Base-by-base conservation (phyloP, 129 eudicot genomes). In the Helianthus tuberosus region DNA sequence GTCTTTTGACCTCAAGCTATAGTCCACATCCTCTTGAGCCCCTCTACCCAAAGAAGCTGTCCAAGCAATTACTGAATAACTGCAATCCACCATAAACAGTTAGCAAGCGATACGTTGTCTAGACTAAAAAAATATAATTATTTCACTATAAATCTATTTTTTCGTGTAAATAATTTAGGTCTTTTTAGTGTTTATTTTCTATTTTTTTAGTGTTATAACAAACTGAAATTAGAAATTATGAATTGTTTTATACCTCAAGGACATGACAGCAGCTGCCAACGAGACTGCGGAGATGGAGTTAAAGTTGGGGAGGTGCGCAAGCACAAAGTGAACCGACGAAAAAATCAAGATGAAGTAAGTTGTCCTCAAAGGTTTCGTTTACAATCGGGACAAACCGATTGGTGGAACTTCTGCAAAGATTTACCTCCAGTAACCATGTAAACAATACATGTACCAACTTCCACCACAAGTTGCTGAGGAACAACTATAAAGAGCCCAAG, bases 391-490 rank as follows among this genome's bases (percentile, higher is more conserved):
- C 87, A 81, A 51, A 84, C 11, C 2, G 72, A 60, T 71, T 82
- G 85, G 5, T 79, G 89, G 17, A 84, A 72, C 68, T 85, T 88
- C 75, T 83, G 71, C 72, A 88, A 20, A 3, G 90, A 88, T 79
- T 85, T 83, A 2, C 95, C 95, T 23, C 95, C 95, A 0, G 85
- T 85, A 12, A 88, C 90, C 90, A 85, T 80, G 76, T 88, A 88
- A 6, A 88, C 88, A 16, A 88, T 85, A 79, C 89, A 84, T 0
- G 85, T 78, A 27, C 90, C 82, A 0, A 81, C 66, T 29, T 88
- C 90, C 32, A 88, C 95, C 50, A 74, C 65, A 1, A 88, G 83
- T 29, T 88, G 90, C 17, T 85, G 95, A 7, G 95, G 95, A 14
- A 88, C 87, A 5, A 88, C 86, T 8, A 88, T 70, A 66, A 52